phyloP scores from a whole-genome alignment of 371 early-diverging fungal genomes.

The Mucor velutinosus region DNA sequence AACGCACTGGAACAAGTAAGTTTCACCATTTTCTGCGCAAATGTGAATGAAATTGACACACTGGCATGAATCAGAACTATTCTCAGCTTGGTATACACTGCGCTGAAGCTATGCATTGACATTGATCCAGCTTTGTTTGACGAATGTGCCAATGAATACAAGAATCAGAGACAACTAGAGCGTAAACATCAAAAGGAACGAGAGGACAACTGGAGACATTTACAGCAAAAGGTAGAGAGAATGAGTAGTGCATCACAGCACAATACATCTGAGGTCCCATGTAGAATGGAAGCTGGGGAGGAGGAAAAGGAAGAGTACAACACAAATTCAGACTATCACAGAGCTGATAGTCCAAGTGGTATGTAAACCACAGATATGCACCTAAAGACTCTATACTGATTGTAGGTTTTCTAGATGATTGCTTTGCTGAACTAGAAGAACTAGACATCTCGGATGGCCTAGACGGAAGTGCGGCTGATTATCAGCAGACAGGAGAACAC shows the following conservation, averaged over 20 bases:
- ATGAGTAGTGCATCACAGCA: not conserved
- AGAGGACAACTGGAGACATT: slow-evolving; percentile 74
- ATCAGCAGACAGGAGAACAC: slow-evolving; percentile 23
- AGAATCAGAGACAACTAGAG: slow-evolving; percentile 79
- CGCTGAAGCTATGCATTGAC: slow-evolving; percentile 92
- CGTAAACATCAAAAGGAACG: slow-evolving; percentile 78
- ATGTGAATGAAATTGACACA: not conserved
- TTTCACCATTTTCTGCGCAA: not conserved
- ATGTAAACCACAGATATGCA: not conserved
- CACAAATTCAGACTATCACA: not conserved
- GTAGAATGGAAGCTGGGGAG: not conserved
- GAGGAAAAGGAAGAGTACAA: slow-evolving; percentile 1
- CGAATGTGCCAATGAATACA: slow-evolving; percentile 83
- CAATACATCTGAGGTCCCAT: not conserved
- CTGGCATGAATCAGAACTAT: slow-evolving; percentile 62
- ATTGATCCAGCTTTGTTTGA: slow-evolving; percentile 92
- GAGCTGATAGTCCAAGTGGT: not conserved
- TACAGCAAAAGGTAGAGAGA: slow-evolving; percentile 31
- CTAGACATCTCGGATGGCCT: slow-evolving; percentile 15
- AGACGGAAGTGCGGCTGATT: slow-evolving; percentile 22
- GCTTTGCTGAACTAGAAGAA: slow-evolving; percentile 16
- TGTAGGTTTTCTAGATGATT: not conserved
- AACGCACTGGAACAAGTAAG: slow-evolving; percentile 93
- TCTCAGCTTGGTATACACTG: slow-evolving; percentile 92
- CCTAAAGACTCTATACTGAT: not conserved